These are phyloP conservation scores for Bruguiera gymnorhiza DNA, from an alignment of 345 rosid species.

Conservation along the genomic window DNA sequence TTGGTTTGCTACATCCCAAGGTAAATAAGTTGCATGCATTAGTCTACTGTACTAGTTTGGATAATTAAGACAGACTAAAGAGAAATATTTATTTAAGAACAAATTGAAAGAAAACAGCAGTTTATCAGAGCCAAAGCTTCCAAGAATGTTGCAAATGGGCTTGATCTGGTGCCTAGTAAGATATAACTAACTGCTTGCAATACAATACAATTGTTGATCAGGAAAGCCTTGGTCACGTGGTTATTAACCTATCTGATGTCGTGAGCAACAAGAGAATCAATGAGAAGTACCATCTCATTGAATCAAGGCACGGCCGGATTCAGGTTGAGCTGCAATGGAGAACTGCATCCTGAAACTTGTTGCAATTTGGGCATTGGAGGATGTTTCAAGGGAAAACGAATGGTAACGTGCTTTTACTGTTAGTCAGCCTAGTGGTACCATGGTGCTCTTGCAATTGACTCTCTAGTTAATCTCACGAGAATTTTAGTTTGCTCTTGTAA, in stretches of 20 bases:
- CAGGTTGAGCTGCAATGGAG: constrained; percentile 85
- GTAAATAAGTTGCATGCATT: constrained; percentile 28
- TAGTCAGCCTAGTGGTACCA: no score
- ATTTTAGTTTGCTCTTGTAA: no score
- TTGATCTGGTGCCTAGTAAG: not conserved
- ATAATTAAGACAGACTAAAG: no score
- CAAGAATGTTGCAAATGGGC: not conserved
- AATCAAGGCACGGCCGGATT: constrained; percentile 24
- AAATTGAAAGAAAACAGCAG: no score
- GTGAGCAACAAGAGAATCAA: constrained; percentile 23
- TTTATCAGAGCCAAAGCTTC: no score
- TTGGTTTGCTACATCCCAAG: constrained; percentile 87
- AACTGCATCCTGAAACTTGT: constrained; percentile 21
- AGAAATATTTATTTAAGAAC: no score
- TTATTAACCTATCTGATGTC: constrained; percentile 20
- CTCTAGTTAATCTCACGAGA: no score
- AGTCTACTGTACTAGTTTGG: no score
- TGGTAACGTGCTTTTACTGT: no score
- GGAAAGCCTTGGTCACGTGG: constrained; percentile 78
- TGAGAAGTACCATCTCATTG: constrained; percentile 26
- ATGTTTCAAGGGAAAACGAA: no score
- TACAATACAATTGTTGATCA: constrained; percentile 22
- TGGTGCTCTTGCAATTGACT: no score
- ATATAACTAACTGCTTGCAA: not conserved
- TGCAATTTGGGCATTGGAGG: not conserved